Evolutionary conservation across 441 rosid species (phyloP), one percentile per base, ranked within the genome.

Genomic region (Capsella rubella): DNA sequence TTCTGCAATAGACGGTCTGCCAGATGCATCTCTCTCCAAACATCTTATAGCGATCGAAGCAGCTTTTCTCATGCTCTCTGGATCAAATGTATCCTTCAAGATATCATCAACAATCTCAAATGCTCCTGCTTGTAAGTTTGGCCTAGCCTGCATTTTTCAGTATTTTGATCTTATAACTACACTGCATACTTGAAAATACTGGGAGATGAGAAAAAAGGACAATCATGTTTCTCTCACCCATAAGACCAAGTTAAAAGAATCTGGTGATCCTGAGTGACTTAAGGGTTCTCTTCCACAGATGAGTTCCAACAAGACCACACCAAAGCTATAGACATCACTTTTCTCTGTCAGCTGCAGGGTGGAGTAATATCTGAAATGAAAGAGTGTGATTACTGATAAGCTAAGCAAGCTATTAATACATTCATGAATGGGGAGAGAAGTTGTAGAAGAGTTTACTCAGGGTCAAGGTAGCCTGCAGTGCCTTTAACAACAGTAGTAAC

Each of bases 381-480:
- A 13, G 47, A 79, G 70, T 64, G 40, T 43, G 64, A 16, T 5
- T 45, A 43, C 9, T 43, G 51, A 34, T 56, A 21, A 65, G 46
- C 16, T 32, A 16, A 32, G 15, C 6, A 60, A 71, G 31, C n/a
- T 66, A 8, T 58, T 5, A 6, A 43, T 43, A 6, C 6, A 10
- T 66, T 21, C 46, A 52, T 3, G 1, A 45, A 60, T 9, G 0
- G 25, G n/a, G 58, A 59, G 40, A 3, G 45, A 37, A 14, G 8
- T 27, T 52, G 8, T 47, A 18, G 46, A 51, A 64, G 76, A 68
- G 39, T 87, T 63, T 83, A 92, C 99, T 94, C 97, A 37, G 97
- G 99, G 59, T 94, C 99, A 15, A 94, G 93, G 84, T 94, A 94
- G 54, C 99, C 99, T 6, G 97, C 97, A 4, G 99, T 90, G 80